Conservation (phyloP, 164 flowering plant species). For the Nymphaea colorata region DNA sequence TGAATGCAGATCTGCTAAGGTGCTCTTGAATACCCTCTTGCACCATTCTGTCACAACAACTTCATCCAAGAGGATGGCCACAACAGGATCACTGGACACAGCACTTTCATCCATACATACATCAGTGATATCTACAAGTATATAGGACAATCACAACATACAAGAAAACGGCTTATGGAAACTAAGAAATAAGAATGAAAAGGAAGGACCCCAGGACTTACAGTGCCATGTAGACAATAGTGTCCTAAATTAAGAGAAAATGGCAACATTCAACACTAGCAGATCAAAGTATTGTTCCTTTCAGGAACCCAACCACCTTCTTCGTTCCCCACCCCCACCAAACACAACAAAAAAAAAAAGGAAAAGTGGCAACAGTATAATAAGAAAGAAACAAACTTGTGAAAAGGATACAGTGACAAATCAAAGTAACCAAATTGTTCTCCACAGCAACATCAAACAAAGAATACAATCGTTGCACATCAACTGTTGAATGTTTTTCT, state of each 20-base stretch:
- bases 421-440: slow-evolving; percentile 75
- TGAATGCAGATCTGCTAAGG: slow-evolving; percentile 37
- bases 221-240: no score
- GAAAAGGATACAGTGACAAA: slow-evolving; percentile 94
- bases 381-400: neutral
- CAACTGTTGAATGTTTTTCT: slow-evolving; percentile 39
- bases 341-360: neutral
- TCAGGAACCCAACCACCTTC: no score
- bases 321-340: no score
- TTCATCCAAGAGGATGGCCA: slow-evolving; percentile 92
- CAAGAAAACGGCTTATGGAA: neutral
- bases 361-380: neutral
- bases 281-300: no score
- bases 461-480: slow-evolving; percentile 72
- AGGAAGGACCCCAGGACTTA: no score
- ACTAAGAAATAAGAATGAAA: no score
- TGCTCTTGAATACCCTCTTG: slow-evolving; percentile 46
- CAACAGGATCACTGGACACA: slow-evolving; percentile 92
- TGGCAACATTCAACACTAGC: no score
- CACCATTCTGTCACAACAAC: slow-evolving; percentile 98
- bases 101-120: slow-evolving; percentile 99
- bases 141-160: neutral
- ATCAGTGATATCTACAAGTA: slow-evolving; percentile 69
- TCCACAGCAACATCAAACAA: slow-evolving; percentile 87
- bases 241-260: no score